Evolutionary conservation across 306 rosid species (phyloP).

Genomic region (Medicago truncatula): MtrunA17r5.0-ANR NC_053048.1:36322501-36323000

Average conservation of each 20-base stretch:
- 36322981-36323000: constrained; percentile 54
- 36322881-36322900: neutral
- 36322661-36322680: constrained; percentile 91
- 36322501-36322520: constrained; percentile 49
- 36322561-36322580: constrained; percentile 99
- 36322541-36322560: constrained; percentile 76
- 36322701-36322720: constrained; percentile 1
- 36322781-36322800: constrained; percentile 22
- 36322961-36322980: constrained; percentile 48
- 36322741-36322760: neutral
- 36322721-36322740: neutral
- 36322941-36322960: constrained; percentile 41
- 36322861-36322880: constrained; percentile 26
- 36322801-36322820: constrained; percentile 10
- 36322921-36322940: constrained; percentile 35
- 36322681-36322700: constrained; percentile 93
- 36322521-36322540: constrained; percentile 43
- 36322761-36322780: constrained; percentile 34
- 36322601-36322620: constrained; percentile 74
- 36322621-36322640: constrained; percentile 75
- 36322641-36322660: constrained; percentile 74
- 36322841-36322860: neutral
- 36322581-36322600: constrained; percentile 75
- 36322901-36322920: constrained; percentile 33
- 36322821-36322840: neutral